A percentile compares a stretch with the other conserved stretches of the same genome.
phyloP scores from a whole-genome alignment of 345 rosid genomes.

The Reutealis trisperma region DNA sequence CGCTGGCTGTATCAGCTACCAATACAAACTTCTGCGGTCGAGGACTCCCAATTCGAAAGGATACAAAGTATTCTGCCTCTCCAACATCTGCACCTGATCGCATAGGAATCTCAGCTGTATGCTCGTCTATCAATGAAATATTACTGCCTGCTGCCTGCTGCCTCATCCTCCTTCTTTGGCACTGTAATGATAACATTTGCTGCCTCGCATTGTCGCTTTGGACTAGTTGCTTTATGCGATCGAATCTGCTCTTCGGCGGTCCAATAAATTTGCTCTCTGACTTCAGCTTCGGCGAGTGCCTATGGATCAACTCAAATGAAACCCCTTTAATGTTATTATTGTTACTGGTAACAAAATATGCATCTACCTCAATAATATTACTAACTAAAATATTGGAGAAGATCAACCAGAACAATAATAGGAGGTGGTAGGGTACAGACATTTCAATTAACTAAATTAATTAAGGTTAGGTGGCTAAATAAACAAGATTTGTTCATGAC shows the following conservation, averaged over 20 bases:
- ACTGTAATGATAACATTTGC: neutral
- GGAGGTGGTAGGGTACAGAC: neutral
- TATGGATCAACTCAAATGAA: constrained; percentile 5
- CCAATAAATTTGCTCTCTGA: neutral
- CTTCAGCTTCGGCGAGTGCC: neutral
- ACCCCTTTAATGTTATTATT: neutral
- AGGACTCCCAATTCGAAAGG: constrained; percentile 34
- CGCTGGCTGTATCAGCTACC: constrained; percentile 34
- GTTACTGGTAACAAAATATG: neutral
- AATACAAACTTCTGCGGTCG: constrained; percentile 27
- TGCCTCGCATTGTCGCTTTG: constrained; percentile 19
- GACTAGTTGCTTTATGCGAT: constrained; percentile 12
- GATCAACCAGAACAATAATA: neutral
- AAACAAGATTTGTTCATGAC: no score
- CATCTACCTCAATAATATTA: neutral
- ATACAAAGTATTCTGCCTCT: constrained; percentile 30
- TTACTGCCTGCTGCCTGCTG: no score
- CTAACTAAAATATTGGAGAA: neutral
- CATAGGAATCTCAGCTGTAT: constrained; percentile 19
- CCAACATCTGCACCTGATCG: constrained; percentile 27
- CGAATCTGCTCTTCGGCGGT: constrained; percentile 3
- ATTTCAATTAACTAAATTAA: neutral
- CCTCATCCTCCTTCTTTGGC: neutral
- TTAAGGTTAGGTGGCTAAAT: no score
- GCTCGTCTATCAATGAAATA: no score